These are phyloP conservation scores for Cinchona pubescens DNA, from an alignment of 257 asterid species.

Conservation along the genomic window DNA sequence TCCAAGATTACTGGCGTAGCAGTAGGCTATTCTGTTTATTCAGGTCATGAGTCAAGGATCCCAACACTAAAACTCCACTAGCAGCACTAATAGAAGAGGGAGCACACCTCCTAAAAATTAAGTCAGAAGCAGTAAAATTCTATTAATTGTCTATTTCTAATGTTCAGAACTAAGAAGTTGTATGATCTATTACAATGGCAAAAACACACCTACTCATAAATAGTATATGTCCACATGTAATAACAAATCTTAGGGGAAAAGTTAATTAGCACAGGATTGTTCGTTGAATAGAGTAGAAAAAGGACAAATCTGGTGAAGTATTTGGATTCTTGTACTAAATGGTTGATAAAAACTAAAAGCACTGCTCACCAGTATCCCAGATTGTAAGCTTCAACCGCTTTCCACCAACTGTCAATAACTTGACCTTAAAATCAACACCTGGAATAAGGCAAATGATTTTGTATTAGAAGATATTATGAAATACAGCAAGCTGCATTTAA, in stretches of 20 bases:
- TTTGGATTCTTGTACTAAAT: background rate
- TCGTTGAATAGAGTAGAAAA: background rate
- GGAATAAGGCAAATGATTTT: background rate
- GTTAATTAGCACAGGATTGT: background rate
- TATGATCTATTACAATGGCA: background rate
- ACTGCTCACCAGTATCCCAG: slow-evolving; percentile 76
- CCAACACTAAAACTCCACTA: background rate
- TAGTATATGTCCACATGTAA: background rate
- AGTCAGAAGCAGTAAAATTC: background rate
- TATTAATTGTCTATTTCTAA: background rate
- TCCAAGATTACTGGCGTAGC: background rate
- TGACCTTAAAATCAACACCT: slow-evolving; percentile 95
- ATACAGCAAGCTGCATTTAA: too few relatives aligned
- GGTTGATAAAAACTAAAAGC: background rate
- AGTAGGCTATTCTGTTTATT: background rate
- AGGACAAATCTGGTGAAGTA: background rate
- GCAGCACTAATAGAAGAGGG: background rate
- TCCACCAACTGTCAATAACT: slow-evolving; percentile 70
- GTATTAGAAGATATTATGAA: too few relatives aligned
- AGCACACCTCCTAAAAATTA: background rate
- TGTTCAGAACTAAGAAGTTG: background rate
- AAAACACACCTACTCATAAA: background rate
- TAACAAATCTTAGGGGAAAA: background rate
- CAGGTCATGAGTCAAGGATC: background rate
- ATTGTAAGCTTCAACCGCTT: slow-evolving; percentile 83